These are phyloP conservation scores for Ceratocystis lukuohia DNA, from an alignment of 2,329 filamentous ascomycete genomes.

Conservation along the genomic window DNA sequence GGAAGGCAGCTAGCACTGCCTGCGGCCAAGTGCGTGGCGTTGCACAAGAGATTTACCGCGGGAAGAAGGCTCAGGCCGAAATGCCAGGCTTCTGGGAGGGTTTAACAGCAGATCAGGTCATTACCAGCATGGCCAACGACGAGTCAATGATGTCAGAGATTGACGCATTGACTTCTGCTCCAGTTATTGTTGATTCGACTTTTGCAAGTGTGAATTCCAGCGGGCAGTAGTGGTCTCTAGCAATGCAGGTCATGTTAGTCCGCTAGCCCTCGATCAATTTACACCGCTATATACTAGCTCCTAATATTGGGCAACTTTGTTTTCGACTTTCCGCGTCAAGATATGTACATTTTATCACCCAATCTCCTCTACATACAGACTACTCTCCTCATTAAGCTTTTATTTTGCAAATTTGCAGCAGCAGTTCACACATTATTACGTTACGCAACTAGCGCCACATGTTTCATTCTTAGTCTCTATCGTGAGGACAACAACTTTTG, in stretches of 20 bases:
- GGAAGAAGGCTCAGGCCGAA: constrained; percentile 42
- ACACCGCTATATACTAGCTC: background rate
- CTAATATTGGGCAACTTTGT: no score
- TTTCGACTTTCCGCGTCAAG: no score
- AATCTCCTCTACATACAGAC: no score
- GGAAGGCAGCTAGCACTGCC: constrained; percentile 58
- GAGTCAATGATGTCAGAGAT: constrained; percentile 48
- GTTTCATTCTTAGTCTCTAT: no score
- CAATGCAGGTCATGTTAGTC: background rate
- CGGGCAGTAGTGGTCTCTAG: background rate
- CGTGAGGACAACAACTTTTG: background rate
- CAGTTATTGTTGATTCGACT: constrained; percentile 10
- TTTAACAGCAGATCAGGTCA: constrained; percentile 41
- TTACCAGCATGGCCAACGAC: constrained; percentile 41
- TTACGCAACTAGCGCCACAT: no score
- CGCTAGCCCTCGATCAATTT: background rate
- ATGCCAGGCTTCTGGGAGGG: constrained; percentile 42
- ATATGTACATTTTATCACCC: no score
- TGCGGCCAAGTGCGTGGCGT: constrained; percentile 63
- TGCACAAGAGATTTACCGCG: constrained; percentile 58
- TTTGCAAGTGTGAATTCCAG: background rate
- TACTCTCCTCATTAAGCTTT: no score
- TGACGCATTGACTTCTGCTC: constrained; percentile 26
- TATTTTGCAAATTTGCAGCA: no score
- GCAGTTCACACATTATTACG: no score